Base-by-base conservation (phyloP, 139 green algal genomes). In the Chlorella sp. region DNA sequence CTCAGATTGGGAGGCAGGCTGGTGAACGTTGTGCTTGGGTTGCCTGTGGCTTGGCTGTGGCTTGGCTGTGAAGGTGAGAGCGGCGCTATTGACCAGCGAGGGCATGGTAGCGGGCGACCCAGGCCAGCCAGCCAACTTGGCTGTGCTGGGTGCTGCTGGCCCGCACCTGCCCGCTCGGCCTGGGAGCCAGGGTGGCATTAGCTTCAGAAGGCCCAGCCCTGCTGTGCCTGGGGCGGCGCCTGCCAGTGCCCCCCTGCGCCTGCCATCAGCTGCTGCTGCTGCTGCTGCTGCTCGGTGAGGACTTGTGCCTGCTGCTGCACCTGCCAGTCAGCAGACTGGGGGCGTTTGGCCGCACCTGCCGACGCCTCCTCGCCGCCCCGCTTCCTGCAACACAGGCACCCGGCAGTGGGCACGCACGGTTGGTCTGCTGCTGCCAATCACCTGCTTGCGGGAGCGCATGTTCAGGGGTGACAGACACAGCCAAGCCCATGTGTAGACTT, bases 301-400 rank as follows among this genome's bases (percentile, higher is more conserved):
- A 34, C 24, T 48, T 85, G 80, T 14, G 34, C 48, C 61, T 76
- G 68, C 84, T 81, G 71, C 39, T 80, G 39, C 11, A 11, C 39
- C 15, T 39, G 68, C 68, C 84, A 81, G 39, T 89, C 85, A 1
- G 42, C 71, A 1, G 85, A 89, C 69, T 75, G 85, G 19, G 40
- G 42, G 5, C 85, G 69, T 42, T 89, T 89, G 21, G 53, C 71
- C n/a, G 61, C 30, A 7, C 30, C 42, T 9, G 75, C 30, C 19
- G 3, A 42, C 3, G 4, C 42, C 32, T 89, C 85, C 48, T 89
- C 85, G 3, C 69, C 85, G 32, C 69, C 71, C 21, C 85, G 85
- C 85, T 89, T 89, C 42, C 85, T 89, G 48, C 85, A 83, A 32
- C 5, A 9, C 9, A 57, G 48, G 48, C 48, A 57, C 9, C 48